Percentiles rank a stretch among this genome's conserved stretches.
Conservation (phyloP, 2,329 filamentous ascomycete species). For the Laburnicola sp. region DNA sequence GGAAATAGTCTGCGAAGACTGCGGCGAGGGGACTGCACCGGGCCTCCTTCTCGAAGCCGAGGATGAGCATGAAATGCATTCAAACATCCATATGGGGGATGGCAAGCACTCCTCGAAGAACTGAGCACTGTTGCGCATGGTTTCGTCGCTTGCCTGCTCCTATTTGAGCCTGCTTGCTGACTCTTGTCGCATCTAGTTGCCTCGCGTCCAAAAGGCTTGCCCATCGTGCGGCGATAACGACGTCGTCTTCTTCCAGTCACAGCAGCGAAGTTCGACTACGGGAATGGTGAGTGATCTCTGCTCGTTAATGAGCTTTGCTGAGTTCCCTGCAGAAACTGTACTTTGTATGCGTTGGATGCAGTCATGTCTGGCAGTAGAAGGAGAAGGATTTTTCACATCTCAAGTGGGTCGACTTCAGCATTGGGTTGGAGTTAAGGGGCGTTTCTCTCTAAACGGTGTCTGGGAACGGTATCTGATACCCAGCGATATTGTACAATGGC, state of each 20-base stretch:
- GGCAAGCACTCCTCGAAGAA: slow-evolving; percentile 39
- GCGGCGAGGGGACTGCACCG: slow-evolving; percentile 51
- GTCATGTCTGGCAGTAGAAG: slow-evolving; percentile 70
- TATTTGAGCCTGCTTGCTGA: slow-evolving; percentile 44
- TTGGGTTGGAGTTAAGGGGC: slow-evolving; percentile 37
- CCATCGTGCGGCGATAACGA: slow-evolving; percentile 83
- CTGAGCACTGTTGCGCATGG: slow-evolving; percentile 33
- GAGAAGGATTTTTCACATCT: no score
- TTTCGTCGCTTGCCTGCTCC: slow-evolving; percentile 40
- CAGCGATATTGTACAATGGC: slow-evolving; percentile 37
- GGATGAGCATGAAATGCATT: slow-evolving; percentile 35
- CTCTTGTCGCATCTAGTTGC: slow-evolving; percentile 67
- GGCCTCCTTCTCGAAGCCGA: slow-evolving; percentile 52
- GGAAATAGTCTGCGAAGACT: slow-evolving; percentile 58
- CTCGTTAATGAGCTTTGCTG: slow-evolving; percentile 7
- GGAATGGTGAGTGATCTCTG: slow-evolving; percentile 75
- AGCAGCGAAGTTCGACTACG: slow-evolving; percentile 94
- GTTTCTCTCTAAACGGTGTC: slow-evolving; percentile 33
- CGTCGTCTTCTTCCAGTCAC: slow-evolving; percentile 98
- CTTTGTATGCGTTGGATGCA: slow-evolving; percentile 86
- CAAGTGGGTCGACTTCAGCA: slow-evolving; percentile 21
- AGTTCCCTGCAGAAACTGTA: slow-evolving; percentile 52
- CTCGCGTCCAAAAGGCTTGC: slow-evolving; percentile 83
- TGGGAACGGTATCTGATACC: slow-evolving; percentile 40
- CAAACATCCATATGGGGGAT: slow-evolving; percentile 27